phyloP scores from a whole-genome alignment of 2,329 filamentous ascomycete species.

The Fusarium mexicanum region DNA sequence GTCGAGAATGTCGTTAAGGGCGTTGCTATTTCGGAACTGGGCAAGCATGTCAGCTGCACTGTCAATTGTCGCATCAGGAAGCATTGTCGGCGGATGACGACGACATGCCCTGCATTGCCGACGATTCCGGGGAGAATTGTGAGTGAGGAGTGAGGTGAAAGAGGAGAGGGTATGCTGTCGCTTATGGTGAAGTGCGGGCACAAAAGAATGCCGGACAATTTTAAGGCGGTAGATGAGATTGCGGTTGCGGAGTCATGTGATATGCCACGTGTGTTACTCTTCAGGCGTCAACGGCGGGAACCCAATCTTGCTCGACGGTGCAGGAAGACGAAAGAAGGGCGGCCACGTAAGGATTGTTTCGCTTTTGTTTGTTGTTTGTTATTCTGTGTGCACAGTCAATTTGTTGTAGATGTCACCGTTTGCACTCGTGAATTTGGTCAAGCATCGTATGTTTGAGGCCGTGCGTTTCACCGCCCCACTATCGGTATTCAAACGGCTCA shows the following conservation, averaged over 20 bases:
- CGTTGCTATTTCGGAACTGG: conserved; percentile 43
- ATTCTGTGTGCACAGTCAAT: background rate
- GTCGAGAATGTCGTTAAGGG: conserved; percentile 45
- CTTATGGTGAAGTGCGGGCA: conserved; percentile 12
- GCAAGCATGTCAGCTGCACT: conserved; percentile 43
- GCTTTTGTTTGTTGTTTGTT: background rate
- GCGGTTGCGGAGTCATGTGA: conserved; percentile 6
- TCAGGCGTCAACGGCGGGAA: conserved; percentile 2
- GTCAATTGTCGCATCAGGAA: conserved; percentile 34
- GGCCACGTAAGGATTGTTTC: background rate
- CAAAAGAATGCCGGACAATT: background rate
- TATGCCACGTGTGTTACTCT: conserved; percentile 2
- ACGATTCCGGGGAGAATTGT: background rate
- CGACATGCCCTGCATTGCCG: conserved; percentile 27
- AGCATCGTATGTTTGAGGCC: background rate
- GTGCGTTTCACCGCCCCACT: background rate
- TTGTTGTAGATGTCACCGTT: background rate
- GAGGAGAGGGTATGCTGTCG: background rate
- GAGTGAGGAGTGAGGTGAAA: too few species aligned
- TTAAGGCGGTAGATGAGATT: conserved; percentile 3
- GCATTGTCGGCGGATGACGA: conserved; percentile 25
- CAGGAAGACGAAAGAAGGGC: background rate
- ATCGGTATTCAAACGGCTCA: background rate
- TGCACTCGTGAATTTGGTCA: background rate
- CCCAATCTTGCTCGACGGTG: background rate